Evolutionary conservation across 495 filamentous ascomycete species (phyloP).

Genomic region (Terfezia boudieri): DNA sequence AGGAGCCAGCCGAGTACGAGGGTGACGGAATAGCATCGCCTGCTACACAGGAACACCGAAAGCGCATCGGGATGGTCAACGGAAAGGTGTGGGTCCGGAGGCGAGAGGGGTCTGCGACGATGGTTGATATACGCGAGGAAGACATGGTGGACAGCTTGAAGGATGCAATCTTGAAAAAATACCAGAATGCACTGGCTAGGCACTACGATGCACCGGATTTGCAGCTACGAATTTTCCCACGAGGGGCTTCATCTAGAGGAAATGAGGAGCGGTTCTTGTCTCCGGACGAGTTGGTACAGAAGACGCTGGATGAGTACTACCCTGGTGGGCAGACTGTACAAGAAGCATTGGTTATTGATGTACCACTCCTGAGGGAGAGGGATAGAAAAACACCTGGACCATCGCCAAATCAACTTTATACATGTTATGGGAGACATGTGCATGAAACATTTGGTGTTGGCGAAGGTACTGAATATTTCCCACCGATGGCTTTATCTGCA

Average conservation of each 20-base stretch:
- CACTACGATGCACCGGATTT: conserved; percentile 80
- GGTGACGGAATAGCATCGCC: conserved; percentile 11
- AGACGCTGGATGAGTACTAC: conserved; percentile 63
- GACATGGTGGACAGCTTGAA: conserved; percentile 88
- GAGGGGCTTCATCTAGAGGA: conserved; percentile 7
- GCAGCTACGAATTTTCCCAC: conserved; percentile 35
- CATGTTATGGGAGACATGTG: neutral
- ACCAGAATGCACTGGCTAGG: conserved; percentile 72
- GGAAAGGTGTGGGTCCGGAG: conserved; percentile 91
- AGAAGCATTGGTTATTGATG: conserved; percentile 79
- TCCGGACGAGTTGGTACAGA: conserved; percentile 66
- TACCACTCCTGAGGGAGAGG: conserved; percentile 28
- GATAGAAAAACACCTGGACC: conserved; percentile 58
- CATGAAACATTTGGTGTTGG: neutral
- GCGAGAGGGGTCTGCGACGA: conserved; percentile 59
- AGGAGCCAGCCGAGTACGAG: neutral
- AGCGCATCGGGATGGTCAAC: conserved; percentile 30
- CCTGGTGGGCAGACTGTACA: conserved; percentile 75
- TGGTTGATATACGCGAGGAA: conserved; percentile 65
- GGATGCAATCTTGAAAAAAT: conserved; percentile 80
- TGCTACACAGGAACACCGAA: conserved; percentile 9
- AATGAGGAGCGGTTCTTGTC: conserved; percentile 41
- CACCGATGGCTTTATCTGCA: neutral
- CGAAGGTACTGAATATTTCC: neutral
- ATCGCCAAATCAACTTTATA: conserved; percentile 32